Evolutionary conservation across 2,329 filamentous ascomycete genomes (phyloP), one percentile per base, ranked within the genome.

Genomic region (Mycosphaerella sp.): DNA sequence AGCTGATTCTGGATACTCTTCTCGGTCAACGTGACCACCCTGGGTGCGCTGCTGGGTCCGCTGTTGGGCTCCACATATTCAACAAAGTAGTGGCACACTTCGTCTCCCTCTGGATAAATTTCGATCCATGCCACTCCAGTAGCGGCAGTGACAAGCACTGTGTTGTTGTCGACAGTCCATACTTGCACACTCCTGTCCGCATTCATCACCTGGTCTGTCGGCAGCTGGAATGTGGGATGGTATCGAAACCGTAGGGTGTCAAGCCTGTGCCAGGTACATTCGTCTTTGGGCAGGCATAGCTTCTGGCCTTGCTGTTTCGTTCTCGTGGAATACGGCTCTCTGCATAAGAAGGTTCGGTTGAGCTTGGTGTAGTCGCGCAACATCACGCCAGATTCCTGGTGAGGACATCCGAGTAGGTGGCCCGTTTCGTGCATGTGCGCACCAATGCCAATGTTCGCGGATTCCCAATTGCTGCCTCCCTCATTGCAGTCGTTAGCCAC

Each of bases 301-400:
- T 86, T 85, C 53, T 79, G 70, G 2, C 90, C 90, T 62, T 87
- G 89, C 39, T 85, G 84, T 65, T 88, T 89, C 2, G 89, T 95
- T 41, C 90, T 80, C 2, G 89, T 95, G 2, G 86, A 93, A 65
- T 86, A 96, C 0, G 89, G 82, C 68, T 96, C 91, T 36, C 85
- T 81, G 28, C 80, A 79, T 41, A 87, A 77, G 66, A 96, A 97
- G 1, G 86, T 86, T 21, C 91, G 82, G 68, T 93, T 94, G 10
- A 97, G 73, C 1, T 77, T 84, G 28, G 90, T 81, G 66, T 95
- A 96, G 67, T 95, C 91, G 50, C 87, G 79, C 44, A 89, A 75
- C 91, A 97, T 97, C 55, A 97, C 78, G n/a, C 93, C 91, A 25
- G 75, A 86, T 64, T 93, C 88, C 65, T 94, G 89, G 65, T 94